Conservation (phyloP, 2,329 filamentous ascomycete genomes). For the Aspergillus hiratsukae region DNA sequence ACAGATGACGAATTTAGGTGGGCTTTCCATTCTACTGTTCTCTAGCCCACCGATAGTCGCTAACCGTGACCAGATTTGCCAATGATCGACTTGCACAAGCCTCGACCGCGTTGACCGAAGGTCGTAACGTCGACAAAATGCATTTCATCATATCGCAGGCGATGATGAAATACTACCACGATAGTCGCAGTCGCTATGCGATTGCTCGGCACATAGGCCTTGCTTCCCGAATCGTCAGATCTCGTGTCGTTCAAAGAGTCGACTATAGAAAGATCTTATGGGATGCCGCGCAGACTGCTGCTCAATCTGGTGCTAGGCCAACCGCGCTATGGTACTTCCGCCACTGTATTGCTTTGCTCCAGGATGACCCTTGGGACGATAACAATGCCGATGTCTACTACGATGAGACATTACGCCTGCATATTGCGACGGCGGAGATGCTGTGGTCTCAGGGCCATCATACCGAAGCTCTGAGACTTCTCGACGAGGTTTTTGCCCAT, state of each 20-base stretch:
- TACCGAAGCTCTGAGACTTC: slow-evolving; percentile 61
- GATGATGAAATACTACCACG: slow-evolving; percentile 66
- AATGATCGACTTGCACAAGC: slow-evolving; percentile 84
- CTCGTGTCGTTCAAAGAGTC: slow-evolving; percentile 55
- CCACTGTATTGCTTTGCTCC: slow-evolving; percentile 71
- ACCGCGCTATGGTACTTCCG: slow-evolving; percentile 80
- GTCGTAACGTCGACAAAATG: slow-evolving; percentile 67
- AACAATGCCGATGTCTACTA: slow-evolving; percentile 69
- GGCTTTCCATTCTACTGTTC: background rate
- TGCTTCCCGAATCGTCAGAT: slow-evolving; percentile 69
- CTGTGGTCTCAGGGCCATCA: slow-evolving; percentile 74
- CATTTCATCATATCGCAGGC: slow-evolving; percentile 84
- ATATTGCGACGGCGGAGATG: slow-evolving; percentile 76
- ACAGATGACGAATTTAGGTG: slow-evolving; percentile 73
- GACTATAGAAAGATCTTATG: slow-evolving; percentile 72
- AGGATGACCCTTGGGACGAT: slow-evolving; percentile 72
- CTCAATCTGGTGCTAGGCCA: slow-evolving; percentile 75
- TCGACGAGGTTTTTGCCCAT: slow-evolving; percentile 65
- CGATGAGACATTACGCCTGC: slow-evolving; percentile 76
- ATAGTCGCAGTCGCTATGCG: slow-evolving; percentile 63
- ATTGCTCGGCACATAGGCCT: slow-evolving; percentile 78
- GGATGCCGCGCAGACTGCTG: slow-evolving; percentile 71
- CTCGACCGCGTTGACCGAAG: slow-evolving; percentile 64
- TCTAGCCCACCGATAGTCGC: slow-evolving; percentile 1
- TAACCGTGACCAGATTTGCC: slow-evolving; percentile 56